Conservation (phyloP, 2,329 filamentous ascomycete species). For the Fulvia fulva region DNA sequence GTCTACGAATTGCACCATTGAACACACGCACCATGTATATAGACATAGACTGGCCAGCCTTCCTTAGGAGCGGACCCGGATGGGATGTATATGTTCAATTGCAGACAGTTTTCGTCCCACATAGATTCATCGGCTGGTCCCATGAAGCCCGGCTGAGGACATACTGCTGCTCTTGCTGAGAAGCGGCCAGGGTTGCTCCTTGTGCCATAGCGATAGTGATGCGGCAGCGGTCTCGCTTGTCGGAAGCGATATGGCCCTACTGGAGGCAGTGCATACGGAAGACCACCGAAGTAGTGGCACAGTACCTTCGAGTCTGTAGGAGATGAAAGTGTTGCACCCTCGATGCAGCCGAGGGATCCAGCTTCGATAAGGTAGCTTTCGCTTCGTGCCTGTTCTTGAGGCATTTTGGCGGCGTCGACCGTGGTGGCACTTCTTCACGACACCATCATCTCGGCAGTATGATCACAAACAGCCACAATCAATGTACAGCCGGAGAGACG, state of each 20-base stretch:
- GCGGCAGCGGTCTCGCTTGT: conserved; percentile 45
- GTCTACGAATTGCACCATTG: not conserved
- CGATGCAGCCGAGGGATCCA: conserved; percentile 46
- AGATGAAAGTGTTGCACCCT: conserved; percentile 45
- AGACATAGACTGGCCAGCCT: conserved; percentile 58
- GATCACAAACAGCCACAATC: too few species aligned
- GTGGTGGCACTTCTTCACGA: too few species aligned
- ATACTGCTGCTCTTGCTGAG: conserved; percentile 40
- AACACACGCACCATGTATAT: conserved; percentile 44
- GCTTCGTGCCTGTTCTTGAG: conserved; percentile 14
- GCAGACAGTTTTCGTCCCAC: conserved; percentile 54
- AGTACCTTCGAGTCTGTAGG: conserved; percentile 25
- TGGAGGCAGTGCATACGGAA: conserved; percentile 54
- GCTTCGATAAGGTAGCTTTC: conserved; percentile 36
- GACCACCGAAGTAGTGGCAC: conserved; percentile 52
- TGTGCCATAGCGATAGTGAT: conserved; percentile 51
- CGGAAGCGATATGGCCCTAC: conserved; percentile 47
- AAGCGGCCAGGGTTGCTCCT: conserved; percentile 45
- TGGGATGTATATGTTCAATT: conserved; percentile 55
- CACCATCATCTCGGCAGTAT: too few species aligned
- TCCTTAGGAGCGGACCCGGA: conserved; percentile 39
- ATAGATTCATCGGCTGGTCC: conserved; percentile 24
- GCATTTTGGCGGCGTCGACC: conserved; percentile 15
- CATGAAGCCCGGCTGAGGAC: conserved; percentile 47
- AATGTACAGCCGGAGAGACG: too few species aligned